A percentile compares a stretch with the other conserved stretches of the same genome.
Conservation (phyloP, 23 red algal genomes). For the Gracilaria caudata region DNA sequence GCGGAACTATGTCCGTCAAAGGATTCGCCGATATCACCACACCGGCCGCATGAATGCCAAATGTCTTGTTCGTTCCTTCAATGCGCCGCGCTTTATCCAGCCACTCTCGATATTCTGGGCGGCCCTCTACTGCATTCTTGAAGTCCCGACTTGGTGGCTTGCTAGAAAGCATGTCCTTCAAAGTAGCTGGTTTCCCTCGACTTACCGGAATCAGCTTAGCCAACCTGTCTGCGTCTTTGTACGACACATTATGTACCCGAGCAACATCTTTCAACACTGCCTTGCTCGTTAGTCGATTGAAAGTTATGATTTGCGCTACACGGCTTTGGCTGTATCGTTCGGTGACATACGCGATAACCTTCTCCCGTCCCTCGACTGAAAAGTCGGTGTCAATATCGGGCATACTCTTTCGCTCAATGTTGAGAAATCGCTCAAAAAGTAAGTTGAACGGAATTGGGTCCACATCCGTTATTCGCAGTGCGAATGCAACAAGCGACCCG, state of each 20-base stretch:
- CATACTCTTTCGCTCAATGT: conserved; percentile 88
- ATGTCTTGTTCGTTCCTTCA: conserved; percentile 92
- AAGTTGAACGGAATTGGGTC: conserved; percentile 90
- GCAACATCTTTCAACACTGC: conserved; percentile 93
- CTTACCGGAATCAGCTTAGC: conserved; percentile 89
- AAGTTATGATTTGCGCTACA: conserved; percentile 97
- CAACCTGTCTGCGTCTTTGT: conserved; percentile 81
- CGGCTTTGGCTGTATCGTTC: conserved; percentile 78
- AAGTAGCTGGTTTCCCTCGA: conserved; percentile 83
- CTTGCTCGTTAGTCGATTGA: conserved; percentile 89
- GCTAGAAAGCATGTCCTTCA: conserved; percentile 67
- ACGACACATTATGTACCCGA: conserved; percentile 81
- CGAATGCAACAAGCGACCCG: conserved; percentile 96
- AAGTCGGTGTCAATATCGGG: conserved; percentile 98
- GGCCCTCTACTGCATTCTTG: conserved; percentile 43
- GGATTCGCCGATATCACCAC: conserved; percentile 91
- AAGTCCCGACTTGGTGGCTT: conserved; percentile 66
- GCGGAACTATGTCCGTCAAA: conserved; percentile 83
- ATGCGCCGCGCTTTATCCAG: conserved; percentile 83
- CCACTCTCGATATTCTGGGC: conserved; percentile 48
- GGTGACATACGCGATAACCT: conserved; percentile 87
- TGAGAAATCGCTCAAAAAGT: conserved; percentile 97
- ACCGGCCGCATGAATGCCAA: conserved; percentile 96
- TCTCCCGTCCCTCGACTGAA: conserved; percentile 83
- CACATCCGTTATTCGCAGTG: conserved; percentile 87